phyloP scores from a whole-genome alignment of 2,329 filamentous ascomycete species.

The Neonectria magnoliae region DNA sequence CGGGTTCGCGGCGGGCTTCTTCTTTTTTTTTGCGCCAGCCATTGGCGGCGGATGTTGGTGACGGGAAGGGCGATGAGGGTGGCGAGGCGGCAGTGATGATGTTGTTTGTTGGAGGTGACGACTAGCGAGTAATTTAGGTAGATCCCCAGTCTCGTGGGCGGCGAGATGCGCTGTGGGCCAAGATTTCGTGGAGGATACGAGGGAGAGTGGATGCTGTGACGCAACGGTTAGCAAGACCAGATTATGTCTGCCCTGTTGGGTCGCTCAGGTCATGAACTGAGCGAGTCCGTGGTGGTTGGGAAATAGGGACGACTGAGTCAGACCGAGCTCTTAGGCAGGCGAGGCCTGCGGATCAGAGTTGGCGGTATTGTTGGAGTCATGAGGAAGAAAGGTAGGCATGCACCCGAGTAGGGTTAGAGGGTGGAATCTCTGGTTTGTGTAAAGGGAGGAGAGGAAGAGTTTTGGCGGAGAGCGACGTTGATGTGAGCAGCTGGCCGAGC shows the following conservation, averaged over 20 bases:
- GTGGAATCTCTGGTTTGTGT: neutral
- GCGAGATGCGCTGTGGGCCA: constrained; percentile 20
- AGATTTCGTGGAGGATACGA: constrained; percentile 2
- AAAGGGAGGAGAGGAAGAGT: neutral
- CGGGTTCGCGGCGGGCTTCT: constrained; percentile 87
- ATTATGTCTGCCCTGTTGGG: neutral
- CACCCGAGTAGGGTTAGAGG: neutral
- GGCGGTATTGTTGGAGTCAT: neutral
- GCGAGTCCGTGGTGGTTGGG: neutral
- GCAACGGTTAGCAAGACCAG: constrained; percentile 14
- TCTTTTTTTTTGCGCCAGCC: constrained; percentile 85
- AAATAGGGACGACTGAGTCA: neutral
- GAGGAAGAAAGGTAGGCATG: neutral
- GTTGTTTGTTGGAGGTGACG: constrained; percentile 10
- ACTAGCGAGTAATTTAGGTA: constrained; percentile 19
- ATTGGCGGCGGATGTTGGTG: constrained; percentile 55
- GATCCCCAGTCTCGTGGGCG: constrained; percentile 14
- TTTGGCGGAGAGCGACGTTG: neutral
- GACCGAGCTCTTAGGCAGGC: neutral
- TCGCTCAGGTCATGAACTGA: neutral
- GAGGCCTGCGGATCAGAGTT: neutral
- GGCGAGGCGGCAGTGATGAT: neutral
- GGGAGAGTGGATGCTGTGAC: constrained; percentile 25
- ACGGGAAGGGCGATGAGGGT: constrained; percentile 5
- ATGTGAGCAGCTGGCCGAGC: neutral